These are phyloP conservation scores for Cornus suecica DNA, from an alignment of 148 eudicot genomes.

Conservation along the genomic window DNA sequence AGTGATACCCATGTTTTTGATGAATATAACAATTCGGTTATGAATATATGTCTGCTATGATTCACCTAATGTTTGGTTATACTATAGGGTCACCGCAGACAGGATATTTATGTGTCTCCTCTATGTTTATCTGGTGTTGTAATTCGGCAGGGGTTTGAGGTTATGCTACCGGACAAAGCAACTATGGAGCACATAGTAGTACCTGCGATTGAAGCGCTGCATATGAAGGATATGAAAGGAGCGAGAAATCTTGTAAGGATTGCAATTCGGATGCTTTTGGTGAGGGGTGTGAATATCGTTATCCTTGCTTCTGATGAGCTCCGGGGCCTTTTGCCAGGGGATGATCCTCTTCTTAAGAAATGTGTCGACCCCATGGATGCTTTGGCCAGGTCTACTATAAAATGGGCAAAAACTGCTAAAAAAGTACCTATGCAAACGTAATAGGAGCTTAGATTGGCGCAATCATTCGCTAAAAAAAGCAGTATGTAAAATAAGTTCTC, in stretches of 20 bases:
- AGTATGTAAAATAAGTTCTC: background rate
- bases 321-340: conserved; percentile 41
- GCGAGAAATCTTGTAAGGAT: conserved; percentile 58
- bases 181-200: conserved; percentile 47
- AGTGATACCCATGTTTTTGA: background rate
- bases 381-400: conserved; percentile 52
- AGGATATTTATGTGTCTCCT: background rate
- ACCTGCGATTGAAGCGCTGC: conserved; percentile 51
- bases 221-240: conserved; percentile 53
- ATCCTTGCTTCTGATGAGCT: conserved; percentile 61
- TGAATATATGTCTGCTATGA: background rate
- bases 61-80: background rate
- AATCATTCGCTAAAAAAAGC: no score
- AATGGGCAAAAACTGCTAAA: conserved; percentile 41
- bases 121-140: background rate
- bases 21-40: background rate
- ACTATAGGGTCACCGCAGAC: background rate
- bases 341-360: conserved; percentile 59
- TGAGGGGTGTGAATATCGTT: conserved; percentile 53
- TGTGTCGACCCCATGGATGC: conserved; percentile 69
- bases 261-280: conserved; percentile 50
- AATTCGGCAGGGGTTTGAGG: conserved; percentile 55
- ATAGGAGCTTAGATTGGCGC: conserved; percentile 6
- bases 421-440: conserved; percentile 5
- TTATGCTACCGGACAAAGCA: conserved; percentile 52